Percentiles rank a stretch among this genome's conserved stretches.
phyloP scores from a whole-genome alignment of 2,329 filamentous ascomycete genomes.

The Colletotrichum sp. region DNA sequence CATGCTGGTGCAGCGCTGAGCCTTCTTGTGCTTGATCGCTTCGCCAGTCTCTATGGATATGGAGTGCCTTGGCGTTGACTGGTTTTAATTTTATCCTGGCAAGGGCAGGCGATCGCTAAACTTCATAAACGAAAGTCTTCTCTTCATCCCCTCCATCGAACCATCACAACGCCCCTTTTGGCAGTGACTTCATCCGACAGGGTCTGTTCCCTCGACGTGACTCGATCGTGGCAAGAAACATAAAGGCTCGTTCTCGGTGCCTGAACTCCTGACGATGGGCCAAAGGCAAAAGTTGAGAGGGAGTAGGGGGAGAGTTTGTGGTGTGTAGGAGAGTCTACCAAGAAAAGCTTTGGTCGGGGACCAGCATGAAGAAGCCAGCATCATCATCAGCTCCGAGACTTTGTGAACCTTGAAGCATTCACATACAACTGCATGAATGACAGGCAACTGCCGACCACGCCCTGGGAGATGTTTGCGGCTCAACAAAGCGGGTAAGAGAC shows the following conservation, averaged over 20 bases:
- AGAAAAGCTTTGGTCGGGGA: neutral
- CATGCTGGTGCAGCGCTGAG: neutral
- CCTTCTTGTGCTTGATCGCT: neutral
- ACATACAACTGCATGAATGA: neutral
- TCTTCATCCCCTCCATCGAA: neutral
- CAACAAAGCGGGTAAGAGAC: neutral
- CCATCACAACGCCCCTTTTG: neutral
- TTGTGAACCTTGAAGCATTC: neutral
- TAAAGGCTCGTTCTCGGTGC: neutral
- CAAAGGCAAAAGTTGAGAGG: neutral
- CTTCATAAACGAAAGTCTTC: neutral
- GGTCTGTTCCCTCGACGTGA: neutral
- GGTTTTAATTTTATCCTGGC: neutral
- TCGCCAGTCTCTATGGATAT: neutral
- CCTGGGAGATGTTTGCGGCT: neutral
- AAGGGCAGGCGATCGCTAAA: neutral
- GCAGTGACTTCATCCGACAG: neutral
- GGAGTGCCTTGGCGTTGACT: neutral
- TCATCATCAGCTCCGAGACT: neutral
- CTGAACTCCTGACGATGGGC: neutral
- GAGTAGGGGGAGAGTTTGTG: neutral
- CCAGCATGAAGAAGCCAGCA: slow-evolving; percentile 7
- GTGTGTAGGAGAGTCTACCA: neutral
- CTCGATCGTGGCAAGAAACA: neutral
- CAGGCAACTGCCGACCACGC: neutral